Evolutionary conservation across 2,329 filamentous ascomycete genomes (phyloP), one percentile per base, ranked within the genome.

Genomic region (Aspergillus brunneoviolaceus): DNA sequence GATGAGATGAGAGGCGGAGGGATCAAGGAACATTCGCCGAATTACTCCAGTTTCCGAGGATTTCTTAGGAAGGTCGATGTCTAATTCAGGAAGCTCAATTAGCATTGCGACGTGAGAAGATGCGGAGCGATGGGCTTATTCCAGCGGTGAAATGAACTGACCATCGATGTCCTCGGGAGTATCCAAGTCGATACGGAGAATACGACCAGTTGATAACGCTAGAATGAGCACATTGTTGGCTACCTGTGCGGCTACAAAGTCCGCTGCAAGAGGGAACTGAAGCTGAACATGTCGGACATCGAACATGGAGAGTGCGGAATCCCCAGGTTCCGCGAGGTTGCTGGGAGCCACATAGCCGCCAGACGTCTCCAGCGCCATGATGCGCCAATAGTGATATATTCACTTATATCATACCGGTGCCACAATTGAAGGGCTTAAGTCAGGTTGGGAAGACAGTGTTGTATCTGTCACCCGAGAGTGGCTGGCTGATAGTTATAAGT

Each of bases 221-320:
- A 99, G 83, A 23, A 98, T 88, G 59, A 99, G 85, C 63, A 98
- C 93, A 81, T 99, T 97, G 78, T 99, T 98, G 65, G 94, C 93
- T 58, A 98, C 94, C 77, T 97, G 93, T 47, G 93, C 93, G 19
- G 95, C 93, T 51, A 96, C 95, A 73, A 99, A 98, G 77, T 97
- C 91, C 66, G 94, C 92, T 2, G 94, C 91, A 70, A 98, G 89
- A 61, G 91, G 89, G 82, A 99, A 99, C 75, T 95, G 91, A 64
- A 98, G 87, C 80, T 96, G 89, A 45, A 98, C 95, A 64, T 86
- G 88, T 79, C 96, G 91, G 73, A 98, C 88, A 74, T 95, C 91
- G 82, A 99, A 99, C 78, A 99, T 96, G 68, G 94, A 93, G 60
- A 94, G 81, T 58, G 87, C 76, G 27, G 78, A 83, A 68, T 88